Evolutionary conservation across 257 asterid species (phyloP).

Genomic region (Marsdenia floribunda): DNA sequence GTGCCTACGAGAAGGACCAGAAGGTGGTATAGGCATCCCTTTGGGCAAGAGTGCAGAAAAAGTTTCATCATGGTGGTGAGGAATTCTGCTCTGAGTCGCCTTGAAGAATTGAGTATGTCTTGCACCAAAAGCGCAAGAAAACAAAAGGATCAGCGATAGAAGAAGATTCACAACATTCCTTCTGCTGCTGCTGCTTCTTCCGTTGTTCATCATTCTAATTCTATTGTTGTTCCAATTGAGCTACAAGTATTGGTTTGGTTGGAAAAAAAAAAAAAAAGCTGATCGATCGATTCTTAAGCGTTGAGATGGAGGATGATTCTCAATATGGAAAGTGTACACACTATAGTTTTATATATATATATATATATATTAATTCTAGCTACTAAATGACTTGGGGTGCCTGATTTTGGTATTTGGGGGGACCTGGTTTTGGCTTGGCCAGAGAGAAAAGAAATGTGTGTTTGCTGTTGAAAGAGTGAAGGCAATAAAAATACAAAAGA

Average conservation of each 20-base stretch:
- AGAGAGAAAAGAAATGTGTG: neutral
- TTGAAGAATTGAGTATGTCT: conserved; percentile 47
- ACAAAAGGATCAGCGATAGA: conserved; percentile 26
- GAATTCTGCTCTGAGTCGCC: conserved; percentile 27
- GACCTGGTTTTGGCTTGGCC: neutral
- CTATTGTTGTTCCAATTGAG: no score
- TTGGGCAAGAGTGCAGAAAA: conserved; percentile 54
- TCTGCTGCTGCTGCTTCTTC: conserved; percentile 6
- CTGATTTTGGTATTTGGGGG: neutral
- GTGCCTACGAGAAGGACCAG: conserved; percentile 63
- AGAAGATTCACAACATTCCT: neutral
- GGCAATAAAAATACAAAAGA: conserved; percentile 1
- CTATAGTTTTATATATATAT: neutral
- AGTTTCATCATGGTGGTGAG: conserved; percentile 10
- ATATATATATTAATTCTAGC: neutral
- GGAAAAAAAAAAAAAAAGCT: no score
- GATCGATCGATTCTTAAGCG: neutral
- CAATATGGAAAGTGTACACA: neutral
- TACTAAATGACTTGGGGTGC: neutral
- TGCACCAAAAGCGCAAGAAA: conserved; percentile 31
- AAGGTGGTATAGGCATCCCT: conserved; percentile 75
- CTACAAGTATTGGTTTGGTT: no score
- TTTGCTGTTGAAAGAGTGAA: neutral
- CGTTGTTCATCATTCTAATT: conserved; percentile 27
- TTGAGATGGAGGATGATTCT: neutral